Evolutionary conservation across 306 rosid genomes (phyloP).

Genomic region (Hippophae tibetana): DNA sequence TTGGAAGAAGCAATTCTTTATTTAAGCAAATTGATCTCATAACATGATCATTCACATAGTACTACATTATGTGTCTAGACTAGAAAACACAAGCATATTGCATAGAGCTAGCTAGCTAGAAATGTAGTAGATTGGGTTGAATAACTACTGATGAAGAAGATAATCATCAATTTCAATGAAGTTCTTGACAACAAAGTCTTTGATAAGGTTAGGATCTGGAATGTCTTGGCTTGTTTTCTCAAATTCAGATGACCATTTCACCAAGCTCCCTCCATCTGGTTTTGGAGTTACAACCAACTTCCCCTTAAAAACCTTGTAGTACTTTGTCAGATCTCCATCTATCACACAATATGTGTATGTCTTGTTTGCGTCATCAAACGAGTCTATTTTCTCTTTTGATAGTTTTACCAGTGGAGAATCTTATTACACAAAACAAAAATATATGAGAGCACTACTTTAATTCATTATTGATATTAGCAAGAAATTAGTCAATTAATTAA

Average conservation of each 20-base stretch:
- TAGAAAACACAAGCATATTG: too few species aligned
- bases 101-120: too few species aligned
- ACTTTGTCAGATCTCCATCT: slow-evolving; percentile 71
- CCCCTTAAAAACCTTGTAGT: slow-evolving; percentile 56
- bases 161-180: slow-evolving; percentile 53
- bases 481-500: too few species aligned
- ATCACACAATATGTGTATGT: slow-evolving; percentile 36
- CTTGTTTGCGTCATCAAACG: slow-evolving; percentile 46
- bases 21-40: too few species aligned
- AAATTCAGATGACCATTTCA: slow-evolving; percentile 61
- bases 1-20: too few species aligned
- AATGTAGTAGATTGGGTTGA: too few species aligned
- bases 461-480: too few species aligned
- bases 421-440: background rate
- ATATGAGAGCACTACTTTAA: too few species aligned
- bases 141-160: too few species aligned
- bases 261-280: slow-evolving; percentile 44
- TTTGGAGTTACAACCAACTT: slow-evolving; percentile 31
- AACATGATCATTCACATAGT: too few species aligned
- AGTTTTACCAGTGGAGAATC: slow-evolving; percentile 57
- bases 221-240: slow-evolving; percentile 42
- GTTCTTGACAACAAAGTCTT: slow-evolving; percentile 70
- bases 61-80: too few species aligned
- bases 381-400: slow-evolving; percentile 49
- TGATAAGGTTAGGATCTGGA: slow-evolving; percentile 50